Evolutionary conservation across 148 eudicot genomes (phyloP), one percentile per base, ranked within the genome.

Genomic region (Chenopodium formosanum): DNA sequence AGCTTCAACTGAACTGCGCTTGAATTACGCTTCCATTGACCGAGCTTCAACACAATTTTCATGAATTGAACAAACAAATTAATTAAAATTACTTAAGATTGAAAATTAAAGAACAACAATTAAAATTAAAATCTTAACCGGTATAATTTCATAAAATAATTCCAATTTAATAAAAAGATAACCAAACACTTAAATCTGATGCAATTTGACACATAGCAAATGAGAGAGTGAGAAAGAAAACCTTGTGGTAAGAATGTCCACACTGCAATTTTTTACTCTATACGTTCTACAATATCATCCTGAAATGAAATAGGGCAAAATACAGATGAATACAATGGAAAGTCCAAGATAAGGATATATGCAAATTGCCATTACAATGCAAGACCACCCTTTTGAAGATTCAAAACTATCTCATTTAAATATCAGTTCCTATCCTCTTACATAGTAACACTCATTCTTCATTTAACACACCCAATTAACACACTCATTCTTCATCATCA

Each of bases 241-340:
- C 97, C 98, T 90, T 86, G 91, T 20, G 97, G 98, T 74, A 94
- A 89, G 84, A 94, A 94, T 53, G 95, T 94, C 98, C 98, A 94
- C 17, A 88, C 81, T 17, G 97, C 89, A 77, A 94, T 80, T 87
- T 94, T 94, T 37, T 94, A 95, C 87, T 93, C 98, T 82, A 94
- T 90, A 66, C 90, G 93, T 48, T 86, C 84, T 69, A 94, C 94
- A 78, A 94, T 90, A 44, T 89, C 90, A 90, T 94, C 97, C 98
- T 94, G 79, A 63, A 73, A 25, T 64, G 31, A 2, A 71, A 52
- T 11, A 40, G 20, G 29, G 8, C 13, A 29, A 56, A 6, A 77
- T 20, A 6, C 8, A 69, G 60, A 76, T 76, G 13, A 68, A 23
- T 16, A 27, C 17, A 19, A 69, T 12, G n/a, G 4, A 50, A 19